Percentiles rank a stretch among this genome's conserved stretches.
Conservation (phyloP, 768 basidiomycete species). For the Cantharellus cinnabarinus region DNA sequence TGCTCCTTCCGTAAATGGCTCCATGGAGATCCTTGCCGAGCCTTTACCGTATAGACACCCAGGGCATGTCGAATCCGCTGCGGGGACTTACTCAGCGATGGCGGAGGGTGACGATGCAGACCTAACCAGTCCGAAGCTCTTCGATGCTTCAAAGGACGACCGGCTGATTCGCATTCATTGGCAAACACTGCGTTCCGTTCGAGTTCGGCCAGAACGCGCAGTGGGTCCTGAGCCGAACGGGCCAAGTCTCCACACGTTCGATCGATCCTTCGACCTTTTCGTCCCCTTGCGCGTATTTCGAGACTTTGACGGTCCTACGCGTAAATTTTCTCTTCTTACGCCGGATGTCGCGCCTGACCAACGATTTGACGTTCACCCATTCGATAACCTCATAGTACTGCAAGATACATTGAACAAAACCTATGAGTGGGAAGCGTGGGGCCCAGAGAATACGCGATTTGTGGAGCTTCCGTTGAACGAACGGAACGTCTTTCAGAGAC, state of each 20-base stretch:
- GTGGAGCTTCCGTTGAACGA: not conserved
- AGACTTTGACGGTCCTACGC: not conserved
- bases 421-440: not conserved
- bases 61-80: too few relatives aligned
- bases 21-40: not conserved
- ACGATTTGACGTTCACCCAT: not conserved
- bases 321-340: not conserved
- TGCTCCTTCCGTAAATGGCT: not conserved
- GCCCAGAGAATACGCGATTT: not conserved
- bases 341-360: not conserved
- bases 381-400: too few relatives aligned
- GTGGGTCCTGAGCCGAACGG: not conserved
- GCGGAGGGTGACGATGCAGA: not conserved
- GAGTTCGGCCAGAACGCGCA: not conserved
- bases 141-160: not conserved
- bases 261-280: not conserved
- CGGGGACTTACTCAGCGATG: too few relatives aligned
- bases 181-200: not conserved
- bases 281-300: not conserved
- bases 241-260: not conserved
- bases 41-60: not conserved
- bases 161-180: not conserved
- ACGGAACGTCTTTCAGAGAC: not conserved
- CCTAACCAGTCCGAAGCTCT: not conserved
- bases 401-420: too few relatives aligned